phyloP scores from a whole-genome alignment of 2,329 filamentous ascomycete genomes.

The Pseudodiploospora longispora region DNA sequence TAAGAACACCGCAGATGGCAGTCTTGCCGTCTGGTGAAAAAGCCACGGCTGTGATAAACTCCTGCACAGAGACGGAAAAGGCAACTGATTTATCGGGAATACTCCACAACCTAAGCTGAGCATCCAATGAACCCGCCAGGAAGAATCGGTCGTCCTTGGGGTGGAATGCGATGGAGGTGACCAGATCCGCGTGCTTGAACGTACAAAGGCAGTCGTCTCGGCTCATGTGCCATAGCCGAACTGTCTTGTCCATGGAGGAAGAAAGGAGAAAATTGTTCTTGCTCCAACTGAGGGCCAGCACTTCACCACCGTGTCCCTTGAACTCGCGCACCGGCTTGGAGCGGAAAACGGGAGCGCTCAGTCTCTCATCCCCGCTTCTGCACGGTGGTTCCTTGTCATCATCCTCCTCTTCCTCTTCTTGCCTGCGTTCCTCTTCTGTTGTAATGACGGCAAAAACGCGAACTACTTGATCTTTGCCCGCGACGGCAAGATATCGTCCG shows the following conservation, averaged over 20 bases:
- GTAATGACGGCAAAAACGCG: constrained; percentile 85
- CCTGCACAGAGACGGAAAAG: constrained; percentile 66
- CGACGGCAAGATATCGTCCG: constrained; percentile 84
- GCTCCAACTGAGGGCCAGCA: constrained; percentile 93
- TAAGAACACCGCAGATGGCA: constrained; percentile 80
- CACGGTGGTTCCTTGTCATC: constrained; percentile 34
- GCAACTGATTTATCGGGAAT: constrained; percentile 95
- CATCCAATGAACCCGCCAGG: constrained; percentile 84
- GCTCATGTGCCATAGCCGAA: constrained; percentile 86
- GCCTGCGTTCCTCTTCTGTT: constrained; percentile 67
- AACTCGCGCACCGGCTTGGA: constrained; percentile 73
- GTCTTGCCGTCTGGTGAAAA: constrained; percentile 90
- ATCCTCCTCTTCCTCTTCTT: constrained; percentile 57
- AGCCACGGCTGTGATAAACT: constrained; percentile 88
- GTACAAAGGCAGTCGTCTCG: constrained; percentile 80
- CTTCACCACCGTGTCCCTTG: constrained; percentile 72
- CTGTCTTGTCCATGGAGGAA: constrained; percentile 96
- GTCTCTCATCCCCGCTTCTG: constrained; percentile 41
- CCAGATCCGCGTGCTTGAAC: constrained; percentile 91
- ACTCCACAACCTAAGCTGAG: constrained; percentile 84
- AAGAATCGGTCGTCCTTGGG: constrained; percentile 95
- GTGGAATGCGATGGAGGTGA: constrained; percentile 91
- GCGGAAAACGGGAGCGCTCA: constrained; percentile 87
- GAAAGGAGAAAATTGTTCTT: constrained; percentile 97
- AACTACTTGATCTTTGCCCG: constrained; percentile 78